Percentiles rank a stretch among this genome's conserved stretches.
Conservation (phyloP, 148 eudicot species). For the Dysphania ambrosioides region DNA sequence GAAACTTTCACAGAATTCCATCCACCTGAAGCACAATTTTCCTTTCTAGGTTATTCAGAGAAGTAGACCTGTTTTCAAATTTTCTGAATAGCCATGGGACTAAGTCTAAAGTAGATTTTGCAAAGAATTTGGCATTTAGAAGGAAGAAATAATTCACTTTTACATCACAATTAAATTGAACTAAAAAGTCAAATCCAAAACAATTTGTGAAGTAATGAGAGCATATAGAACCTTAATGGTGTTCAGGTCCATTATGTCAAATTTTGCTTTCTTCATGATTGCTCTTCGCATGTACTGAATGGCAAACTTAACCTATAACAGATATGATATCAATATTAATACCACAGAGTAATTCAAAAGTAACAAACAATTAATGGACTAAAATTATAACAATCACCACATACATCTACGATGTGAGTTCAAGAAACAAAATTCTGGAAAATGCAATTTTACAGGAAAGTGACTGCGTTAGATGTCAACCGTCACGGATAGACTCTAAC, state of each 20-base stretch:
- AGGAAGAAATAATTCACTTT: not conserved
- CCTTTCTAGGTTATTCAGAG: not conserved
- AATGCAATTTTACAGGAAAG: not conserved
- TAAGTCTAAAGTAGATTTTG: not conserved
- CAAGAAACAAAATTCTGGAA: not conserved
- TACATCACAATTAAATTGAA: not conserved
- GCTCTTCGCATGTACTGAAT: slow-evolving; percentile 97
- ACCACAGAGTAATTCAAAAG: too few species aligned
- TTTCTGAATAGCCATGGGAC: not conserved
- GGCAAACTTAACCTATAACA: slow-evolving; percentile 81
- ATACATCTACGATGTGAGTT: too few species aligned
- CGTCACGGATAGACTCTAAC: not conserved
- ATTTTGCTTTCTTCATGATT: slow-evolving; percentile 86
- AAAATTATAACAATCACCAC: not conserved
- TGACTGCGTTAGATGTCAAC: not conserved
- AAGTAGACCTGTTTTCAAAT: not conserved
- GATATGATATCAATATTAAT: not conserved
- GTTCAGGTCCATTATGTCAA: slow-evolving; percentile 82
- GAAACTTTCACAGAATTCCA: not conserved
- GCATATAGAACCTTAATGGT: slow-evolving; percentile 67
- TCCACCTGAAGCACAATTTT: not conserved
- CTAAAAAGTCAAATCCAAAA: not conserved
- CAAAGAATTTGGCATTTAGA: not conserved
- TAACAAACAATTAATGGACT: not conserved
- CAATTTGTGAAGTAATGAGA: not conserved